These are phyloP conservation scores for Carex littledalei DNA, from an alignment of 176 grass and related monocot genomes.

Conservation along the genomic window DNA sequence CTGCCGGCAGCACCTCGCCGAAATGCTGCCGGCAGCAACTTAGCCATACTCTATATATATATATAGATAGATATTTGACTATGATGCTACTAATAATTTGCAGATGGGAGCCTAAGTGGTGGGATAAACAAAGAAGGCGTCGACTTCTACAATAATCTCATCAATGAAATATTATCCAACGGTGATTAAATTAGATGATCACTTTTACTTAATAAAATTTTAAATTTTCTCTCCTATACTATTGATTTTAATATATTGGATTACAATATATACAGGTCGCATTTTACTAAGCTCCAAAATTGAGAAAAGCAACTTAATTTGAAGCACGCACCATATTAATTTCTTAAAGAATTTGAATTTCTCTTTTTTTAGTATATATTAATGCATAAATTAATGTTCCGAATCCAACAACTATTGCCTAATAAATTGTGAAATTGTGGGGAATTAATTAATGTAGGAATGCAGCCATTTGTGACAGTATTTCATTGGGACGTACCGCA, in stretches of 20 bases:
- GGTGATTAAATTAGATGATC: slow-evolving; percentile 11
- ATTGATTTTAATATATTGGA: background rate
- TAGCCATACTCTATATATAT: too few relatives aligned
- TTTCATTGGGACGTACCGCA: slow-evolving; percentile 58
- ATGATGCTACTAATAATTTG: background rate
- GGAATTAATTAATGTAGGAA: slow-evolving; percentile 11
- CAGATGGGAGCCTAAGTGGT: slow-evolving; percentile 48
- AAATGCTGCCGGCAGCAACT: too few relatives aligned
- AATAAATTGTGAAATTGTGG: background rate
- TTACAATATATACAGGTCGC: too few relatives aligned
- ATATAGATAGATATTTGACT: too few relatives aligned
- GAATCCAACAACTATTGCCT: background rate
- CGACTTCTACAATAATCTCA: slow-evolving; percentile 52
- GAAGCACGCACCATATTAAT: background rate
- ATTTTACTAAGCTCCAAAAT: too few relatives aligned
- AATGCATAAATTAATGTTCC: background rate
- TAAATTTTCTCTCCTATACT: too few relatives aligned
- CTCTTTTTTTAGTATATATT: background rate
- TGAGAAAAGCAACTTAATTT: too few relatives aligned
- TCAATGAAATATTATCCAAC: slow-evolving; percentile 44
- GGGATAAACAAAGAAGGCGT: slow-evolving; percentile 57
- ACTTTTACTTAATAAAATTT: too few relatives aligned
- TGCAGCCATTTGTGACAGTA: slow-evolving; percentile 52
- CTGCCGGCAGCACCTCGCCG: too few relatives aligned
- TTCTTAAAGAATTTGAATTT: background rate